Conservation (phyloP, 768 basidiomycete species). For the Termitomyces sp. region DNA sequence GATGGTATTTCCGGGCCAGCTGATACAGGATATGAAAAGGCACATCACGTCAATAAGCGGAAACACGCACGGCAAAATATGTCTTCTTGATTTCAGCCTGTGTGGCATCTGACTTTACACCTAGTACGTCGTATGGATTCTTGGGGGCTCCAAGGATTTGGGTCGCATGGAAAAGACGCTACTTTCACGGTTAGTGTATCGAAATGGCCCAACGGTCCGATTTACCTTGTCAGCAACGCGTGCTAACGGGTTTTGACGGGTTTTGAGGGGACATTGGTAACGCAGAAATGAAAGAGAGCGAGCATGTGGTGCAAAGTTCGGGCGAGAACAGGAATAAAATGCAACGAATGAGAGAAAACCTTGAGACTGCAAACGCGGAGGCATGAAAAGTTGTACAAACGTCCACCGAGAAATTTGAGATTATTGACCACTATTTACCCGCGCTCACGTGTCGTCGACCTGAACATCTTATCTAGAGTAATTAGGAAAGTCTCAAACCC, state of each 20-base stretch:
- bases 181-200: conserved; percentile 18
- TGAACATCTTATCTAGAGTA: no score
- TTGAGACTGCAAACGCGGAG: conserved; percentile 46
- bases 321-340: conserved; percentile 53
- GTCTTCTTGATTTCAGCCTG: conserved; percentile 93
- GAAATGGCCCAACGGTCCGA: conserved; percentile 7
- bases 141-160: conserved; percentile 52
- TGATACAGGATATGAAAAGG: conserved; percentile 30
- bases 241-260: conserved; percentile 21
- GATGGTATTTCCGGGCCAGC: conserved; percentile 98
- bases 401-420: conserved; percentile 28
- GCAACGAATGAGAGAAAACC: conserved; percentile 54
- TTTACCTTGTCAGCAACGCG: conserved; percentile 39
- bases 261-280: conserved; percentile 32
- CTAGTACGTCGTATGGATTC: conserved; percentile 90
- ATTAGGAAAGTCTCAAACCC: no score
- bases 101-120: conserved; percentile 80
- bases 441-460: conserved; percentile 7
- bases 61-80: conserved; percentile 81
- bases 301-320: conserved; percentile 23
- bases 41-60: conserved; percentile 1
- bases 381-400: conserved; percentile 33
- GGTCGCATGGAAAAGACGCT: conserved; percentile 81
- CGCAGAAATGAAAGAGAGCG: conserved; percentile 40
- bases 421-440: conserved; percentile 31